These are phyloP conservation scores for Emmonsia crescens DNA, from an alignment of 2,329 filamentous ascomycete genomes.

Conservation along the genomic window DNA sequence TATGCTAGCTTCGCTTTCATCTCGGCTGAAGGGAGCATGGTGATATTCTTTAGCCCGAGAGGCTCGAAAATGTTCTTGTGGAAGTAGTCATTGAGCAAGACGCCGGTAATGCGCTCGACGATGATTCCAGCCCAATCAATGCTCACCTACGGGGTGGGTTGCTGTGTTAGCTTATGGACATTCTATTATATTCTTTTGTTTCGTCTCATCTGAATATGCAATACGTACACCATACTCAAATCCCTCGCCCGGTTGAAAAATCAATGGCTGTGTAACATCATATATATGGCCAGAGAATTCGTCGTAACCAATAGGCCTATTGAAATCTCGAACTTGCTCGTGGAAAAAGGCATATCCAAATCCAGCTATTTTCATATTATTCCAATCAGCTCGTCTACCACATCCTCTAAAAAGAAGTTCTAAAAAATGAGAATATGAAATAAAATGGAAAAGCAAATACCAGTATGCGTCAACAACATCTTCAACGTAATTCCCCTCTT, in stretches of 20 bases:
- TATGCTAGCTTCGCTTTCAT: slow-evolving; percentile 47
- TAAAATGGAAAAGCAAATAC: slow-evolving; percentile 8
- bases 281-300: slow-evolving; percentile 47
- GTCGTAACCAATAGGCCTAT: slow-evolving; percentile 42
- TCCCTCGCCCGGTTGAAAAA: slow-evolving; percentile 51
- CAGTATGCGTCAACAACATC: slow-evolving; percentile 46
- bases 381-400: not conserved
- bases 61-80: slow-evolving; percentile 40
- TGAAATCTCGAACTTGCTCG: slow-evolving; percentile 38
- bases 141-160: slow-evolving; percentile 27
- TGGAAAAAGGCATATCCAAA: slow-evolving; percentile 50
- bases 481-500: slow-evolving; percentile 43
- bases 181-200: not conserved
- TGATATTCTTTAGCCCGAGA: slow-evolving; percentile 40
- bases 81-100: slow-evolving; percentile 40
- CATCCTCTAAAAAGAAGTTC: not conserved
- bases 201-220: slow-evolving; percentile 12
- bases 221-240: slow-evolving; percentile 50
- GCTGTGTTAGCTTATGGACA: not conserved
- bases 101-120: slow-evolving; percentile 37
- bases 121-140: slow-evolving; percentile 47
- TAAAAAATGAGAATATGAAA: not conserved
- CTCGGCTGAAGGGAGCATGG: slow-evolving; percentile 45
- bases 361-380: slow-evolving; percentile 33
- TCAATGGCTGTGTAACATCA: slow-evolving; percentile 43